Base-by-base conservation (phyloP, 1,284 basidiomycete species). In the Phlebopus sp. region DNA sequence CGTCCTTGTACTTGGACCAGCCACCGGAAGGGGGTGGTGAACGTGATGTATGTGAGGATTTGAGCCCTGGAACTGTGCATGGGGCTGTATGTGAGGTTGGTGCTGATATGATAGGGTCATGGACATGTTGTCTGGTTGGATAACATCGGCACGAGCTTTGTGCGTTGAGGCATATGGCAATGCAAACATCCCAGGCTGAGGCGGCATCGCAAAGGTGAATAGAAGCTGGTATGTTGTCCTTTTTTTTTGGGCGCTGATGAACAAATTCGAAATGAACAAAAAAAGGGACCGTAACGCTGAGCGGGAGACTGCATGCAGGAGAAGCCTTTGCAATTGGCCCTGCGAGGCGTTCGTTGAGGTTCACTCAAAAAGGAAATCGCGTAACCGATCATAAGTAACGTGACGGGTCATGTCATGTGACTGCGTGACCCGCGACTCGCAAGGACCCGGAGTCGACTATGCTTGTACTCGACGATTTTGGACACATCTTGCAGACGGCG, bases 131-230 rank as follows among this genome's bases (percentile, higher is more conserved):
- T 53, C 52, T 39, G 52, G 46, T 38, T 54, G 65, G 2, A 64
- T 42, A 17, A 67, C 53, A 47, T 66, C 63, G 25, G 66, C 57
- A 37, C 66, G 67, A 23, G 66, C 59, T 59, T 74, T 76, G 58
- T 74, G 70, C 10, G 70, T 66, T 34, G 71, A 68, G 21, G 67
- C 60, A 56, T 74, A 74, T 15, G 76, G 70, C 7, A 78, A 61
- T 10, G 77, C 69, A 46, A 78, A 78, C 56, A 79, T 70, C 54
- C 77, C 76, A 46, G 76, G 74, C 51, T 76, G 76, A 46, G 77
- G 77, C 46, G 77, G 77, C 76, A 77, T 77, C 51, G 44, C 49
- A 39, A 32, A 39, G 35, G 34, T 23, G 15, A 35, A 25, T 2
- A 36, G 25, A 34, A n/a, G 32, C 2, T 2, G 17, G 27, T 37